Evolutionary conservation across 768 basidiomycete species (phyloP), one percentile per base, ranked within the genome.

Genomic region (Leccinum obscurum): DNA sequence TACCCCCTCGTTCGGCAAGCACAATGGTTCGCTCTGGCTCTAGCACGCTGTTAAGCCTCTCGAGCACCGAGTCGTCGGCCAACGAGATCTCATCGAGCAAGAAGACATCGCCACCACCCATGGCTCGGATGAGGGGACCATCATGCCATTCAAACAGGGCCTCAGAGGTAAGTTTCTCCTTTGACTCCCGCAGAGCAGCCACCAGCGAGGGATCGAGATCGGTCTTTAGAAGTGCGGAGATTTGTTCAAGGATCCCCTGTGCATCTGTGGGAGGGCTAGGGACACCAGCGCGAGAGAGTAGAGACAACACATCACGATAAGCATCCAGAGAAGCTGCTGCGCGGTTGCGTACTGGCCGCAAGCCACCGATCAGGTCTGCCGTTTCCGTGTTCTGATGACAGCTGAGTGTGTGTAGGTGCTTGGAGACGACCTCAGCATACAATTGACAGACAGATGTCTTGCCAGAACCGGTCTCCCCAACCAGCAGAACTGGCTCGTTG

Each of bases 321-420:
- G 82, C 72, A 34, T 86, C 83, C 1, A 79, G 79, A 64, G 86
- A 83, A 11, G 80, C 59, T 5, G 83, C 74, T 20, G 78, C 77
- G 22, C 91, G 85, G 74, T 92, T 93, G 32, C 96, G 86, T 11
- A 93, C 78, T 6, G 96, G 96, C 35, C 96, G 84, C 64, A 97
- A 83, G 39, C 94, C 92, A 20, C 97, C 97, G 54, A 98, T 92
- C 24, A 99, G 79, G 71, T 99, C 97, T 11, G 95, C 93, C 0
- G 96, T 97, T 77, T 99, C 97, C 28, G 95, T 98, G 70, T 97
- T 98, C 74, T 97, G 95, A 71, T 99, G 97, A 68, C 97, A 98
- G 65, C 93, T 98, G 63, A 99, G 83, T 4, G 86, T 80, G 65
- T 88, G 78, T 28, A 99, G 78, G 37, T 72, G 77, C 67, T 85